phyloP scores from a whole-genome alignment of 164 flowering plant species.

The Vitis rotundifolia region DNA sequence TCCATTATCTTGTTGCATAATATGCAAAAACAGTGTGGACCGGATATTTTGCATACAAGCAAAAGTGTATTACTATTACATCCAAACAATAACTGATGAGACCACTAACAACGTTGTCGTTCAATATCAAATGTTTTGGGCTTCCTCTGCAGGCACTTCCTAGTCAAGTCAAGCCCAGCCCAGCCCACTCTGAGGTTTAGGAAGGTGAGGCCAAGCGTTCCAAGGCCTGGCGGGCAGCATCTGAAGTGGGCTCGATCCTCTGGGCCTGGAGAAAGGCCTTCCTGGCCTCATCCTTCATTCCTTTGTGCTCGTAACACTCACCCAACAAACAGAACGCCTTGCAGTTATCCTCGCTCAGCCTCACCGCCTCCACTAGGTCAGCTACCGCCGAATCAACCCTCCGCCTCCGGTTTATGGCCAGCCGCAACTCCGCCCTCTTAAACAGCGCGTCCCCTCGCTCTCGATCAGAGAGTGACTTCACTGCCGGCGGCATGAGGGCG shows the following conservation, averaged over 20 bases:
- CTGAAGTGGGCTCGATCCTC: slow-evolving; percentile 21
- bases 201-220: slow-evolving; percentile 10
- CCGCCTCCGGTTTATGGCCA: slow-evolving; percentile 30
- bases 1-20: no score
- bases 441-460: slow-evolving; percentile 50
- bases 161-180: not conserved
- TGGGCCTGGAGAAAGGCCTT: slow-evolving; percentile 37
- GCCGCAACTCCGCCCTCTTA: slow-evolving; percentile 44
- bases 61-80: no score
- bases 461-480: slow-evolving; percentile 26
- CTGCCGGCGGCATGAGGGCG: slow-evolving; percentile 39
- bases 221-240: slow-evolving; percentile 24
- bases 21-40: no score
- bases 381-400: slow-evolving; percentile 40
- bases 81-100: no score
- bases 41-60: no score
- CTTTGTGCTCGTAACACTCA: slow-evolving; percentile 43
- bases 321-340: slow-evolving; percentile 38
- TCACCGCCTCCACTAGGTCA: slow-evolving; percentile 46
- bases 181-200: not conserved
- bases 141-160: not conserved
- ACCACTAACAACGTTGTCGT: no score
- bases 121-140: not conserved
- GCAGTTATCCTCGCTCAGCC: slow-evolving; percentile 20
- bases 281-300: slow-evolving; percentile 37